Base-by-base conservation (phyloP, 1,139 yeast genomes). In the Debaryomyces nepalensis region DNA sequence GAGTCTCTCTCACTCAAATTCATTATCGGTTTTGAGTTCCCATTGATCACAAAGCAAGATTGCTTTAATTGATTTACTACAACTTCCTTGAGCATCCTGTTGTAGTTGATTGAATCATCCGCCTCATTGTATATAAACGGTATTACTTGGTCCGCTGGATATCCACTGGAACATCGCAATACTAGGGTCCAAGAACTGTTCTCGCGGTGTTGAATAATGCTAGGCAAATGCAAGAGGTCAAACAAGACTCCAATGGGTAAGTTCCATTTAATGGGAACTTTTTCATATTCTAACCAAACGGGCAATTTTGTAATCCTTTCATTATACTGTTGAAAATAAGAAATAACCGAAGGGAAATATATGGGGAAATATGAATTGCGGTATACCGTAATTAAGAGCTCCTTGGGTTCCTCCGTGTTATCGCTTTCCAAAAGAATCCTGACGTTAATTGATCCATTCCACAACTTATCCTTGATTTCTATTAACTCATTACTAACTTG, bases 61-160 rank as follows among this genome's bases (percentile, higher is more conserved):
- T 91, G 97, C 54, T 91, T 91, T 57, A 88, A 63, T 49, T 81
- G 90, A 58, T 90, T 89, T 45, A 82, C 69, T 81, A 93, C 80
- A 39, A 79, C 75, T 41, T 75, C 77, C 41, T 70, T 68, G 22
- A 87, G 45, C 3, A 61, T 42, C 27, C 43, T 51, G 5, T 51
- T 54, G 49, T 69, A 69, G 46, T 66, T 58, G 2, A 58, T 41
- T 5, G 47, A 33, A 0, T 18, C 31, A 11, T 46, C 51, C 4
- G 42, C 40, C 5, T 45, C 43, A n/a, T 43, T 44, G 41, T 53
- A 48, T n/a, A 46, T 43, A 47, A 70, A 60, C 0, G 87, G 84
- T 5, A 87, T 68, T 1, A 87, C 63, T 15, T 74, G 62, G 2
- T 73, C 79, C 0, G 53, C 41, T 0, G 95, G 95, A 42, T 75